Conservation (phyloP, 805 yeast species). For the Kurtzmaniella fragi region DNA sequence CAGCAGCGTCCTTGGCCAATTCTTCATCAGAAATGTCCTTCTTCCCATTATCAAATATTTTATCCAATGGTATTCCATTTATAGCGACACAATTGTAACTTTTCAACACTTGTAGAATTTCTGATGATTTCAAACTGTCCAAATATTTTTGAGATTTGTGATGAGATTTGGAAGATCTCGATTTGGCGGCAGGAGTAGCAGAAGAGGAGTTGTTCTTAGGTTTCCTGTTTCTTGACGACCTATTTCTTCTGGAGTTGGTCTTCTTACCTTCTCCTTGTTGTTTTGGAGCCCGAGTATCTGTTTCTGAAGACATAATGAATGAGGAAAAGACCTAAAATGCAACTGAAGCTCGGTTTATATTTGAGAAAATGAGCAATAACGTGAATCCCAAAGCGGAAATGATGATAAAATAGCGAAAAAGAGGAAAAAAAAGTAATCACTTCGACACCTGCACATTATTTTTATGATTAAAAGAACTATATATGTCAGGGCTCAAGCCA, state of each 20-base stretch:
- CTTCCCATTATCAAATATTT: conserved; percentile 4
- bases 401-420: conserved; percentile 9
- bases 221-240: conserved; percentile 2
- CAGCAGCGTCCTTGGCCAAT: too few relatives aligned
- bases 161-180: neutral
- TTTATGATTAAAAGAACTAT: too few relatives aligned
- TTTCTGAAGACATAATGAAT: neutral
- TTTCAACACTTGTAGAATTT: conserved; percentile 30
- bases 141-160: conserved; percentile 6
- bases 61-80: conserved; percentile 22
- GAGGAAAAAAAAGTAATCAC: neutral
- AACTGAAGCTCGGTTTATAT: conserved; percentile 1
- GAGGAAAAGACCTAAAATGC: neutral
- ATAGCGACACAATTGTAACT: conserved; percentile 30
- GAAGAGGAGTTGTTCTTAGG: neutral
- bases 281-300: neutral
- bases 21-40: too few relatives aligned
- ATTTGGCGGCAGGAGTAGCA: neutral
- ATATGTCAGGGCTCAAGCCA: too few relatives aligned
- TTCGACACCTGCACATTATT: too few relatives aligned
- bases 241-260: neutral
- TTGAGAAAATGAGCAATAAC: neutral
- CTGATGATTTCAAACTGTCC: conserved; percentile 18
- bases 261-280: conserved; percentile 1
- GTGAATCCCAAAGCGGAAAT: neutral